Conservation (phyloP, 768 basidiomycete genomes). For the Trametopsis cervina region DNA sequence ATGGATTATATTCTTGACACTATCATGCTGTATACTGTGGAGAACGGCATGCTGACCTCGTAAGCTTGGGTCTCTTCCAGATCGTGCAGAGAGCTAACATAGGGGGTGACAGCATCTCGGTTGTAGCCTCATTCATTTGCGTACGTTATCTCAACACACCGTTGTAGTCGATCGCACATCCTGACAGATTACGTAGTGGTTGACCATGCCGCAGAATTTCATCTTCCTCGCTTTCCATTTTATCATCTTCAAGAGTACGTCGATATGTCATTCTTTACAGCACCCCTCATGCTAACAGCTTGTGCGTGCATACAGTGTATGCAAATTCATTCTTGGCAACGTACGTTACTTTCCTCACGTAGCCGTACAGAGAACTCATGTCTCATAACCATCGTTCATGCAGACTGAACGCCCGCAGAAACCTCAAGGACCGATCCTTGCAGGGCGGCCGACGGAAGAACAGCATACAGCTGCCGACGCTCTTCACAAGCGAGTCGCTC, state of each 20-base stretch:
- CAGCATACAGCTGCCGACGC: constrained; percentile 4
- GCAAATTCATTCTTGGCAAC: constrained; percentile 17
- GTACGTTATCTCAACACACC: constrained; percentile 7
- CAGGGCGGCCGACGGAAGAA: neutral
- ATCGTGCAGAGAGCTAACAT: neutral
- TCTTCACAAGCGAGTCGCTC: neutral
- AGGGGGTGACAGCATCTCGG: neutral
- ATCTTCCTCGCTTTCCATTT: constrained; percentile 17
- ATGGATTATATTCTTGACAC: constrained; percentile 16
- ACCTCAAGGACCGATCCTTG: constrained; percentile 5
- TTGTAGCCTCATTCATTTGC: constrained; percentile 13
- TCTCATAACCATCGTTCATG: neutral
- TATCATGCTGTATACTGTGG: constrained; percentile 15
- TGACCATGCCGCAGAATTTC: constrained; percentile 14
- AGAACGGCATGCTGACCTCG: constrained; percentile 14
- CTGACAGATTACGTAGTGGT: constrained; percentile 10
- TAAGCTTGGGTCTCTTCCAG: constrained; percentile 3
- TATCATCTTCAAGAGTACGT: constrained; percentile 13
- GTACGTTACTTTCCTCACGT: constrained; percentile 1
- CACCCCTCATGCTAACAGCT: neutral
- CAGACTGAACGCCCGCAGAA: constrained; percentile 10
- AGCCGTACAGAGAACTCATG: neutral
- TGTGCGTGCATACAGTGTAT: constrained; percentile 8
- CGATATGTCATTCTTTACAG: neutral
- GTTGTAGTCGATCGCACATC: neutral